Conservation (phyloP, 2,329 filamentous ascomycete species). For the Pezicula radicicola region DNA sequence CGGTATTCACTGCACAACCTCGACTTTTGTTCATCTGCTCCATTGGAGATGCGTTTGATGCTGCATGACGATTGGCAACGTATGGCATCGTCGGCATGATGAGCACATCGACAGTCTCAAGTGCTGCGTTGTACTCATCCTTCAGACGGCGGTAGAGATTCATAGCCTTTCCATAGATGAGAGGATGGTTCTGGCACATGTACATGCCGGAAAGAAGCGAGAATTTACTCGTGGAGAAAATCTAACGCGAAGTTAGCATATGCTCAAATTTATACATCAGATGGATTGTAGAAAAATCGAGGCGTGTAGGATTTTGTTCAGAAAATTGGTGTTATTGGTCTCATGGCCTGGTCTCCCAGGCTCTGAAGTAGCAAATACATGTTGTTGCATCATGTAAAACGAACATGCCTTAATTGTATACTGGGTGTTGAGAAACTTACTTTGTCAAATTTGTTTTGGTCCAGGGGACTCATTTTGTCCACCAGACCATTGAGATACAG, state of each 20-base stretch:
- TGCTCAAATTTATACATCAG: too few species aligned
- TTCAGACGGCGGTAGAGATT: slow-evolving; percentile 32
- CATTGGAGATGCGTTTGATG: slow-evolving; percentile 28
- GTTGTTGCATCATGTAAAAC: slow-evolving; percentile 40
- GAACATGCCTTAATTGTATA: slow-evolving; percentile 49
- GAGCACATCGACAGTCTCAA: slow-evolving; percentile 38
- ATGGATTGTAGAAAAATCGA: too few species aligned
- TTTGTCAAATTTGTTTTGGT: slow-evolving; percentile 43
- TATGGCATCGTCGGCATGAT: slow-evolving; percentile 45
- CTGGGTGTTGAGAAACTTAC: slow-evolving; percentile 30
- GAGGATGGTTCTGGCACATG: slow-evolving; percentile 34
- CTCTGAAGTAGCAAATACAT: slow-evolving; percentile 29
- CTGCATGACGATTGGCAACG: slow-evolving; percentile 40
- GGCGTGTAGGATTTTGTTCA: too few species aligned
- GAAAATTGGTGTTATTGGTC: too few species aligned
- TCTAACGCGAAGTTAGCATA: too few species aligned
- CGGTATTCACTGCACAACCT: slow-evolving; percentile 51
- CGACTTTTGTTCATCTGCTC: slow-evolving; percentile 46
- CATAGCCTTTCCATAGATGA: slow-evolving; percentile 41
- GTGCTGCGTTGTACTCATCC: slow-evolving; percentile 38
- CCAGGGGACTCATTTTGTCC: slow-evolving; percentile 33
- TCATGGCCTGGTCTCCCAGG: too few species aligned
- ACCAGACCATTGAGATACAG: slow-evolving; percentile 25
- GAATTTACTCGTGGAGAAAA: too few species aligned
- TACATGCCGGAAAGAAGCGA: too few species aligned